Evolutionary conservation across 441 rosid species (phyloP), one percentile per base, ranked within the genome.

Genomic region (Geranium incanum): DNA sequence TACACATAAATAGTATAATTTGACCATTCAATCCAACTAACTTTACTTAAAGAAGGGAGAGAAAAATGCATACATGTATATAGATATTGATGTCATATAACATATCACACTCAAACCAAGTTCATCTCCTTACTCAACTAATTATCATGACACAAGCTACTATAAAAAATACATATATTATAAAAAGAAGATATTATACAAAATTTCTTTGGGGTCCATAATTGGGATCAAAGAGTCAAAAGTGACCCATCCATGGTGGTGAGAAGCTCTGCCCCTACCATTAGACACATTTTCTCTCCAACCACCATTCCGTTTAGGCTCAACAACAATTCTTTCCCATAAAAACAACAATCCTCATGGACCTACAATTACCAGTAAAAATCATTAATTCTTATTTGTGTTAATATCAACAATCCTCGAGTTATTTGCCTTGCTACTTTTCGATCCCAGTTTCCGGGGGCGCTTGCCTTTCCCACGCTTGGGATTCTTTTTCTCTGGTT

Each of bases 401-500:
- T 55, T 15, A 13, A 28, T 1, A 28, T 28, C 33, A 28, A 28
- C 33, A 28, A 28, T 28, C 33, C 33, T 28, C 33, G 62, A n/a
- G 62, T 15, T 55, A 45, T 55, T 55, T 16, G 21, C 62, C 16
- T 15, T 55, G 7, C 77, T 82, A 16, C 68, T 81, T 71, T 93
- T 86, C 21, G 78, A 73, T 69, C 78, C 76, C 69, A 81, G 78
- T 81, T 85, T 91, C 67, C 85, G 88, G 80, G 80, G 93, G 78
- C 84, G 90, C 80, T 76, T 88, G 5, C 79, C 88, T 67, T 68
- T 86, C 33, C 91, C 81, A 39, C 69, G 92, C 80, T 76, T 85
- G 66, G 73, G 75, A 39, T 55, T 68, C 81, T 71, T 88, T 82
- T 74, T 89, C 21, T 74, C 79, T 1, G 78, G 64, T 8, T 52